phyloP scores from a whole-genome alignment of 1,139 yeast species.

The Candida glucosophila region DNA sequence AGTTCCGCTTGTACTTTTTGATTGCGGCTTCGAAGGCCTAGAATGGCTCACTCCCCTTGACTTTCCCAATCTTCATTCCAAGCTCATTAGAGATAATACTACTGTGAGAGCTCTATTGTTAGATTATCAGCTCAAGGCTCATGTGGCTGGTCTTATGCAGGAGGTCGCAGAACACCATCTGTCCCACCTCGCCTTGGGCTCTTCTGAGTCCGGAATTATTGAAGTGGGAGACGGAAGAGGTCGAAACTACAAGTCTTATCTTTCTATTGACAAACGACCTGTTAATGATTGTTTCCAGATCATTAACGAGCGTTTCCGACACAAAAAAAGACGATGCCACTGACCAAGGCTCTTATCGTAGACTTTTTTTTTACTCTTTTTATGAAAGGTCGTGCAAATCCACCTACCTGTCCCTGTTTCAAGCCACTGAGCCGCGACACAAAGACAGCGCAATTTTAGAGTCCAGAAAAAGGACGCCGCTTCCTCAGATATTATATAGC shows the following conservation, averaged over 20 bases:
- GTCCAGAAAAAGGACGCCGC: too few species aligned
- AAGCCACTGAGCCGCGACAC: too few species aligned
- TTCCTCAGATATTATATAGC: too few species aligned
- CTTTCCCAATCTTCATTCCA: constrained; percentile 12
- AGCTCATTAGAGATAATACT: constrained; percentile 17
- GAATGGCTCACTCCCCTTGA: constrained; percentile 48
- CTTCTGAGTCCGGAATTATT: constrained; percentile 25
- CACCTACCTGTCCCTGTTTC: too few species aligned
- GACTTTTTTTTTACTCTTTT: too few species aligned
- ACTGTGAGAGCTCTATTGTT: constrained; percentile 19
- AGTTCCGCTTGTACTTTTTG: constrained; percentile 79
- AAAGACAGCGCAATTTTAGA: too few species aligned
- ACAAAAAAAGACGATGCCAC: constrained; percentile 40
- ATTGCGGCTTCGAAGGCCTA: constrained; percentile 68
- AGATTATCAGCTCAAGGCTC: constrained; percentile 30
- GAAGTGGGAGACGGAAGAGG: constrained; percentile 73
- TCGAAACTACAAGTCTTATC: constrained; percentile 45
- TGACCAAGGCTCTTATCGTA: too few species aligned
- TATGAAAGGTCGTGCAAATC: too few species aligned
- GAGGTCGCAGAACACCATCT: too few species aligned
- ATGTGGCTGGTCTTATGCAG: constrained; percentile 23
- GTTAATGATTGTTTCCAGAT: constrained; percentile 54
- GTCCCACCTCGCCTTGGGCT: too few species aligned
- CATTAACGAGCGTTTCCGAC: constrained; percentile 56
- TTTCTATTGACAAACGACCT: constrained; percentile 50